phyloP scores from a whole-genome alignment of 2,329 filamentous ascomycete species.

The Huntiella bhutanensis region DNA sequence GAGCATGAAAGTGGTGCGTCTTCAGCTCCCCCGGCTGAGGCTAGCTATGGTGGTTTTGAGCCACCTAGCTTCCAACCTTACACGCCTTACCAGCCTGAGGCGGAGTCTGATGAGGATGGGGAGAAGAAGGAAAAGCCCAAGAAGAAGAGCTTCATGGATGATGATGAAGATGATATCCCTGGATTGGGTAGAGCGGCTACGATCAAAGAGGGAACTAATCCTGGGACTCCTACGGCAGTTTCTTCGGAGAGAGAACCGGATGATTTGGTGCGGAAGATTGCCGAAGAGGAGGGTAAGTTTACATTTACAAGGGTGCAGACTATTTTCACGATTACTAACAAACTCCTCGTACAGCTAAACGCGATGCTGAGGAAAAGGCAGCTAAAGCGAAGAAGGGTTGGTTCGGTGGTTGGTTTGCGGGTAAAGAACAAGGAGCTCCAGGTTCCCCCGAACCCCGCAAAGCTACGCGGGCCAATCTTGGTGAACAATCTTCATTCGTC shows the following conservation, averaged over 20 bases:
- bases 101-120: constrained; percentile 21
- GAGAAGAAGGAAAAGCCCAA: constrained; percentile 32
- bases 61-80: constrained; percentile 43
- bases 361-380: constrained; percentile 28
- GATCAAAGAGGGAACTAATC: constrained; percentile 39
- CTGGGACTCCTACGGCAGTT: constrained; percentile 35
- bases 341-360: constrained; percentile 31
- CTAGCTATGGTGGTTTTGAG: constrained; percentile 31
- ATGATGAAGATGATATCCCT: constrained; percentile 55
- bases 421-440: constrained; percentile 27
- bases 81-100: constrained; percentile 34
- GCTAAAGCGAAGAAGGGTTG: constrained; percentile 43
- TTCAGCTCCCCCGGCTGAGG: neutral
- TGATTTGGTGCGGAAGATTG: constrained; percentile 69
- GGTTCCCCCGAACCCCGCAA: constrained; percentile 33
- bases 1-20: neutral
- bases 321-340: neutral
- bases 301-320: neutral
- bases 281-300: constrained; percentile 49
- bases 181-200: constrained; percentile 20
- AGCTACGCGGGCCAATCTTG: constrained; percentile 80
- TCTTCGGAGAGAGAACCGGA: constrained; percentile 55
- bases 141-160: constrained; percentile 65
- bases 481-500: constrained; percentile 80
- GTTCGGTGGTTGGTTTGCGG: constrained; percentile 72